phyloP scores from a whole-genome alignment of 2,329 filamentous ascomycete genomes.

The Penicillium crustosum region DNA sequence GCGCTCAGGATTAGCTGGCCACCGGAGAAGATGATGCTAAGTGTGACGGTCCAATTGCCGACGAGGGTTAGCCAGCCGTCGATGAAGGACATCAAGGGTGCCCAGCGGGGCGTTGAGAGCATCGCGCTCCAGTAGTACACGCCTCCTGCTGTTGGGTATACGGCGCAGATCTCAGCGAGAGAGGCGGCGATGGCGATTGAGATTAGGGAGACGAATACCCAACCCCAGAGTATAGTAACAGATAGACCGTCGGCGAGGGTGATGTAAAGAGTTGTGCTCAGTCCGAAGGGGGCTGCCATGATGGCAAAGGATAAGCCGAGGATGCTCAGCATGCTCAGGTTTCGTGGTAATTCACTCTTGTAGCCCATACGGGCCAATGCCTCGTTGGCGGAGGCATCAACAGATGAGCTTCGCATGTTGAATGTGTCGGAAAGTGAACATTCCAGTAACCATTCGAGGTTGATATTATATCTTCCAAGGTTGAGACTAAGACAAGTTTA shows the following conservation, averaged over 20 bases:
- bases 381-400: constrained; percentile 53
- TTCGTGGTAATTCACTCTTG: constrained; percentile 64
- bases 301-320: constrained; percentile 71
- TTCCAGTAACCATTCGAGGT: background rate
- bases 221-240: constrained; percentile 70
- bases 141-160: constrained; percentile 67
- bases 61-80: constrained; percentile 72
- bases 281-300: constrained; percentile 69
- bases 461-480: background rate
- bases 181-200: constrained; percentile 64
- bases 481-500: background rate
- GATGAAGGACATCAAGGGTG: constrained; percentile 66
- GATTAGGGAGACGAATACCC: constrained; percentile 64
- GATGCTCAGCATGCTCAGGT: constrained; percentile 68
- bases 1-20: constrained; percentile 68
- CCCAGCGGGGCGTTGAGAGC: constrained; percentile 64
- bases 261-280: constrained; percentile 68
- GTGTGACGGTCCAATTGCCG: constrained; percentile 69
- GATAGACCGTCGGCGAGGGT: constrained; percentile 67
- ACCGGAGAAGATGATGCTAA: constrained; percentile 70
- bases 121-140: constrained; percentile 73
- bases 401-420: constrained; percentile 26
- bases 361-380: constrained; percentile 67
- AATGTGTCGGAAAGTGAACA: background rate
- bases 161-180: constrained; percentile 67